phyloP scores from a whole-genome alignment of 2,329 filamentous ascomycete species.

The Aspergillus costaricaensis region DNA sequence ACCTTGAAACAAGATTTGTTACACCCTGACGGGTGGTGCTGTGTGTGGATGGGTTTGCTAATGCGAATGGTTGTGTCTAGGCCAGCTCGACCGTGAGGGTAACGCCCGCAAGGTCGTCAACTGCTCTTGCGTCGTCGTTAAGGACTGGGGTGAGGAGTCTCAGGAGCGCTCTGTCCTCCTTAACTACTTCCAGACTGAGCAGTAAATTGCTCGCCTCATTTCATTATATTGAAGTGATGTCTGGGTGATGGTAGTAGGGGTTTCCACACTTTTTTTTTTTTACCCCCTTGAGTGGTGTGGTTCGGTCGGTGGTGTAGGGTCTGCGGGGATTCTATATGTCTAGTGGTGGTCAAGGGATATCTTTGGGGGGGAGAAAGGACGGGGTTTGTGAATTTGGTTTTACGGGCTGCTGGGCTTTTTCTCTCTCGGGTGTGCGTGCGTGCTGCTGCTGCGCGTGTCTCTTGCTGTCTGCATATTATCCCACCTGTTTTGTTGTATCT shows the following conservation, averaged over 20 bases:
- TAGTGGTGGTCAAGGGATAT: neutral
- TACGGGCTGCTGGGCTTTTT: neutral
- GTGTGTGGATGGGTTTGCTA: no score
- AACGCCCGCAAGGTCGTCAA: slow-evolving; percentile 99
- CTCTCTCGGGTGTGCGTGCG: neutral
- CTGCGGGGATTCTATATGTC: neutral
- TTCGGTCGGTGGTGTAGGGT: neutral
- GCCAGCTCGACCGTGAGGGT: slow-evolving; percentile 97
- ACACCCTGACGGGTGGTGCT: no score
- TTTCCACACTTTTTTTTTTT: neutral
- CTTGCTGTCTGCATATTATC: no score
- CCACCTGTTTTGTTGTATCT: neutral
- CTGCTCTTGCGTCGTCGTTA: slow-evolving; percentile 99
- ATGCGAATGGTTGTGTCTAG: slow-evolving; percentile 50
- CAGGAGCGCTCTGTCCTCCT: slow-evolving; percentile 98
- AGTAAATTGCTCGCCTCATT: slow-evolving; percentile 43
- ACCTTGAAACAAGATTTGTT: no score
- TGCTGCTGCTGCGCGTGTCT: no score
- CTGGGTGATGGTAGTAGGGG: no score
- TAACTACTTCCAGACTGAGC: slow-evolving; percentile 98
- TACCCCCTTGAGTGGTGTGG: no score
- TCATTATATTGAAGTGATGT: no score
- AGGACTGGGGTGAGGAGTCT: slow-evolving; percentile 99
- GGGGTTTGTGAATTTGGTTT: slow-evolving; percentile 2
- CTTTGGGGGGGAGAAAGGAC: neutral